These are phyloP conservation scores for Beauveria australis DNA, from an alignment of 2,329 filamentous ascomycete genomes.

Conservation along the genomic window DNA sequence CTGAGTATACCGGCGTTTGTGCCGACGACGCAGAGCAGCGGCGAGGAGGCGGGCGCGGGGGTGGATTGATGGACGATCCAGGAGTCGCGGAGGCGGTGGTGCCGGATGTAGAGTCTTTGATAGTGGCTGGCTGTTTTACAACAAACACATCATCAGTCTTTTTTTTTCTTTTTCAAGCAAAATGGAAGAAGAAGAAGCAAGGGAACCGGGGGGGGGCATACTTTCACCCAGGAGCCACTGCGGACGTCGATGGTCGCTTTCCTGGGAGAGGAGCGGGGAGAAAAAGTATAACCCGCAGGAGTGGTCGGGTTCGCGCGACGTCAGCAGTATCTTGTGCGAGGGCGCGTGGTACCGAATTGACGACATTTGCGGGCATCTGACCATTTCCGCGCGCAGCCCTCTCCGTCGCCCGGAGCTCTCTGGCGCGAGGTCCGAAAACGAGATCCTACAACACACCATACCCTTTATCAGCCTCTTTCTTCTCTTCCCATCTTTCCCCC, in stretches of 20 bases:
- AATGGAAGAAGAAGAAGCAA: background rate
- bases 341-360: constrained; percentile 39
- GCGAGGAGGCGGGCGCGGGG: constrained; percentile 31
- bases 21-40: constrained; percentile 37
- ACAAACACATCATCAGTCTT: background rate
- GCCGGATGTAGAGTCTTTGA: constrained; percentile 23
- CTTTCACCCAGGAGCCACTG: constrained; percentile 31
- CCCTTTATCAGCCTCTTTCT: background rate
- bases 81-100: constrained; percentile 18
- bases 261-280: constrained; percentile 24
- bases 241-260: constrained; percentile 21
- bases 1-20: constrained; percentile 39
- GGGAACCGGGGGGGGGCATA: constrained; percentile 13
- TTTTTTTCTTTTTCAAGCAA: background rate
- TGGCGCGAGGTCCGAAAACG: constrained; percentile 14
- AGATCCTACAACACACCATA: constrained; percentile 4
- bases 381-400: constrained; percentile 25
- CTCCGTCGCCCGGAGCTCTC: constrained; percentile 14
- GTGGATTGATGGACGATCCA: constrained; percentile 33
- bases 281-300: constrained; percentile 30
- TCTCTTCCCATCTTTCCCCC: background rate
- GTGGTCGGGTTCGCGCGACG: constrained; percentile 27
- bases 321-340: constrained; percentile 34
- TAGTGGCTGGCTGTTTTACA: constrained; percentile 22
- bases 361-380: constrained; percentile 32